These are phyloP conservation scores for Botrytis paeoniae DNA, from an alignment of 2,329 filamentous ascomycete genomes.

Conservation along the genomic window DNA sequence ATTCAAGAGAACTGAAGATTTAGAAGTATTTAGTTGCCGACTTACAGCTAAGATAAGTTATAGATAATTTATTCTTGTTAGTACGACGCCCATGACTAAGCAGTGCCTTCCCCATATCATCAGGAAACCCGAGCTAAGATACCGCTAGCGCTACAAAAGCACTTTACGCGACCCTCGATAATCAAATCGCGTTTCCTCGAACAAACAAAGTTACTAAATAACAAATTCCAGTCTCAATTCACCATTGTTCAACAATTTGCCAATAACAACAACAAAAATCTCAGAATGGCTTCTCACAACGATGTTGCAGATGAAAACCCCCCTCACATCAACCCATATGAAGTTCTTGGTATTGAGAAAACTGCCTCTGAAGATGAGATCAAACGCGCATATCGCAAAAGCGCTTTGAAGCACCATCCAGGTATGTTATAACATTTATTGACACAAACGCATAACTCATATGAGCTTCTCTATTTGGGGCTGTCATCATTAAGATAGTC, in stretches of 20 bases:
- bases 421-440: constrained; percentile 49
- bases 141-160: neutral
- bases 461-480: neutral
- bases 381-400: constrained; percentile 88
- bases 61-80: neutral
- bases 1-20: neutral
- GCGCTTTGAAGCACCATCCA: constrained; percentile 82
- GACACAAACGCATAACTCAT: neutral
- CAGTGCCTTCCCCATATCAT: neutral
- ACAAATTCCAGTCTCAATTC: neutral
- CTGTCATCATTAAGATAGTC: neutral
- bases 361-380: constrained; percentile 74
- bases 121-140: neutral
- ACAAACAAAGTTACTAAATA: neutral
- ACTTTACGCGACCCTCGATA: constrained; percentile 16
- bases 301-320: constrained; percentile 33
- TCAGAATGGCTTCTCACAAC: constrained; percentile 25
- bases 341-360: constrained; percentile 68
- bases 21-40: neutral
- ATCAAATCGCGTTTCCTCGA: constrained; percentile 13
- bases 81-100: neutral
- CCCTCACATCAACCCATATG: constrained; percentile 67
- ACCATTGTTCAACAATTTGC: neutral
- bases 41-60: neutral
- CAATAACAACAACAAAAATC: neutral